Conservation (phyloP, 2,329 filamentous ascomycete species). For the Apiospora pterosperma region DNA sequence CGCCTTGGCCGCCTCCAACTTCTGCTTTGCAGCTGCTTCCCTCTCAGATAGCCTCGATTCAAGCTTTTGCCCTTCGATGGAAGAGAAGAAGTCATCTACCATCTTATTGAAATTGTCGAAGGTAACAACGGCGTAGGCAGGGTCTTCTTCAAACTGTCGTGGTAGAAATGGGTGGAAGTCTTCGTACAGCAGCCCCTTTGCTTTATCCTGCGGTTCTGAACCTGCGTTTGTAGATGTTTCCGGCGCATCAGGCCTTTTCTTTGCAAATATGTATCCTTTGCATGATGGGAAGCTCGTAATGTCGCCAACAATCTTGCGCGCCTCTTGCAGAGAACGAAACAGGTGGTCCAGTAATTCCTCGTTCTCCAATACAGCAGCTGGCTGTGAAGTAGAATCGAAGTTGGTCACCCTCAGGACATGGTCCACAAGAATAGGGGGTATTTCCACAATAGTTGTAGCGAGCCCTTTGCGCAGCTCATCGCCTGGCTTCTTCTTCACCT, state of each 20-base stretch:
- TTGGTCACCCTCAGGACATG: constrained; percentile 70
- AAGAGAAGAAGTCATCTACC: constrained; percentile 96
- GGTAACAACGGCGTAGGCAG: constrained; percentile 64
- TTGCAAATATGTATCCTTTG: constrained; percentile 88
- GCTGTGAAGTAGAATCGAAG: constrained; percentile 66
- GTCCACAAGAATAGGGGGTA: constrained; percentile 83
- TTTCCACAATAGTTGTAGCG: constrained; percentile 80
- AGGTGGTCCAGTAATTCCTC: constrained; percentile 63
- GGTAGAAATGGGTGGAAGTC: constrained; percentile 95
- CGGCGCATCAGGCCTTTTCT: constrained; percentile 38
- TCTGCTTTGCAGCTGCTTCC: constrained; percentile 76
- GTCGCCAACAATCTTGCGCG: constrained; percentile 64
- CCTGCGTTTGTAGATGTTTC: constrained; percentile 19
- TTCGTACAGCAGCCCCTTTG: constrained; percentile 68
- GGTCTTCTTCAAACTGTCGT: constrained; percentile 69
- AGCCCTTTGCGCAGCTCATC: constrained; percentile 78
- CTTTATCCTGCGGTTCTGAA: constrained; percentile 29
- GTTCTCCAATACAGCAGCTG: constrained; percentile 66
- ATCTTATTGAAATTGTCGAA: constrained; percentile 88
- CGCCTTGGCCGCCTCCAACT: constrained; percentile 76
- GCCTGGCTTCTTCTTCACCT: constrained; percentile 68
- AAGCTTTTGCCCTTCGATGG: constrained; percentile 88
- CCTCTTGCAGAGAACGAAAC: constrained; percentile 65
- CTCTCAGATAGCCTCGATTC: constrained; percentile 79
- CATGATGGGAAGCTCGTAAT: constrained; percentile 64